These are phyloP conservation scores for Corynascus novoguineensis DNA, from an alignment of 495 filamentous ascomycete genomes.

Conservation along the genomic window DNA sequence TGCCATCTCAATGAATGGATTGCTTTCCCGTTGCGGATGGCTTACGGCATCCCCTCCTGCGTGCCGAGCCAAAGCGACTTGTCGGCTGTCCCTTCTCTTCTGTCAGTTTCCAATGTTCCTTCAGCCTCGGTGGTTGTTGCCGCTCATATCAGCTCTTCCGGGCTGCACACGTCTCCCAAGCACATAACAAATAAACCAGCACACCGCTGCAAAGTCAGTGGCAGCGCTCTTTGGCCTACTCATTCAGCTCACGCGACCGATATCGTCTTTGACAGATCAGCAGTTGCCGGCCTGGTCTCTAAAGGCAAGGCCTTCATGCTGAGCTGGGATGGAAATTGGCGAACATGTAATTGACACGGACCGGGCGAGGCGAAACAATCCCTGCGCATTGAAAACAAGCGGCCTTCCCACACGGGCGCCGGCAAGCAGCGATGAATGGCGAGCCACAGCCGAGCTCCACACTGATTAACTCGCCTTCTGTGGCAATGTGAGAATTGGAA, in stretches of 20 bases:
- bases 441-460: constrained; percentile 8
- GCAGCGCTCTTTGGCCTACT: neutral
- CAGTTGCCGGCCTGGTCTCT: neutral
- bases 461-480: constrained; percentile 1
- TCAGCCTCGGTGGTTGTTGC: constrained; percentile 20
- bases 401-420: constrained; percentile 13
- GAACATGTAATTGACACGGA: neutral
- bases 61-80: neutral
- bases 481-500: constrained; percentile 10
- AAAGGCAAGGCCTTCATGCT: neutral
- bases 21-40: constrained; percentile 23
- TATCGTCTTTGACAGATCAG: neutral
- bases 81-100: constrained; percentile 26
- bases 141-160: constrained; percentile 18
- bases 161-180: neutral
- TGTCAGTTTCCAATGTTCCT: constrained; percentile 25
- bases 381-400: constrained; percentile 11
- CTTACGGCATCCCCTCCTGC: constrained; percentile 26
- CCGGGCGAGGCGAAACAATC: constrained; percentile 6
- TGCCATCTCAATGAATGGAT: neutral
- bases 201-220: neutral
- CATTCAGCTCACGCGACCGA: neutral
- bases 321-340: neutral
- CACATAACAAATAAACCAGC: neutral
- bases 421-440: neutral